Base-by-base conservation (phyloP, 169 alveolate species). In the Cryptosporidium andersoni region DNA sequence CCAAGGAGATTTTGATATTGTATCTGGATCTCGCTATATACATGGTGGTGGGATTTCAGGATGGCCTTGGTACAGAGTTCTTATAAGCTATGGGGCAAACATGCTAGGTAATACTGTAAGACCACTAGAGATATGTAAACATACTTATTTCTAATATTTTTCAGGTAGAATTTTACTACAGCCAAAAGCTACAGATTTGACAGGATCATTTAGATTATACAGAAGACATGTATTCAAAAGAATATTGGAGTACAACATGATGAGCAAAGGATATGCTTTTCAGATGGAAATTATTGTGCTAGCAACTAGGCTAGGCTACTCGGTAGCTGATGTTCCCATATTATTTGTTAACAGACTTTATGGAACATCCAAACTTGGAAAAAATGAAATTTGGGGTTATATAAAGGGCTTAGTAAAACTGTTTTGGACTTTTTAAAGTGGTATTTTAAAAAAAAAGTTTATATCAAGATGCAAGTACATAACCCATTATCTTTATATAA, bases 281-380 rank as follows among this genome's bases (percentile, higher is more conserved):
- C 97, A 98, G 89, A 96, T 97, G 98, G 99, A 98, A 90, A 95
- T 96, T 42, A 93, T 95, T 51, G 95, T 95, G 43, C 94, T 98
- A 81, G 99, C 99, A 36, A 88, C 93, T 52, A 92, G 91, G 88
- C 81, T 81, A 56, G 95, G 96, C 36, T 94, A 91, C 63, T 82
- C 88, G 43, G 93, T 98, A 67, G 98, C 94, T 51, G 99, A 98
- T 89, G 97, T 96, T 16, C 99, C 99, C 3, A 97, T 97, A 45
- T 93, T 97, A 43, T 98, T 98, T 91, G 97, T 96, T 36, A 99
- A 98, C 85, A 92, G 99, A 82, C 88, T 98, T 4, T 97, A 92
- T 90, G 99, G 99, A 51, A 92, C 91, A 67, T 94, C 98, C 16
- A 98, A 98, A 89, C 90, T 98, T 25, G 97, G 98, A n/a, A 91